Evolutionary conservation across 495 filamentous ascomycete species (phyloP).

Genomic region (Thozetella sp.): DNA sequence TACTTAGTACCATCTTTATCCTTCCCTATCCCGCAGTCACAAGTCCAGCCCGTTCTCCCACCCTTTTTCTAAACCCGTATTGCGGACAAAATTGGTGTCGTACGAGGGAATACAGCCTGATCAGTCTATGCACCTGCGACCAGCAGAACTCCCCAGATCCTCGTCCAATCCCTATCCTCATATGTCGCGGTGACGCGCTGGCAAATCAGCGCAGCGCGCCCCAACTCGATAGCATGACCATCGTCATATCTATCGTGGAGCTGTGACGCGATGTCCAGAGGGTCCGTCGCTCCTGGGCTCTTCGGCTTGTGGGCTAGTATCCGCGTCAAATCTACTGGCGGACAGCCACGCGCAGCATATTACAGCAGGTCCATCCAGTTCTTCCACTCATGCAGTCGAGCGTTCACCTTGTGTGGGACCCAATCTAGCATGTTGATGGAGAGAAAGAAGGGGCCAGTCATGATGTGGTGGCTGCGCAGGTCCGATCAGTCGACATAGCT

Average conservation of each 20-base stretch:
- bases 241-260: conserved; percentile 65
- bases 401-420: conserved; percentile 48
- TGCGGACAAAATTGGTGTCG: conserved; percentile 52
- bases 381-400: conserved; percentile 75
- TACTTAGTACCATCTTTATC: too few relatives aligned
- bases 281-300: conserved; percentile 1
- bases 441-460: conserved; percentile 36
- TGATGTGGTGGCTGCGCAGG: conserved; percentile 40
- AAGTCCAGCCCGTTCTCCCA: conserved; percentile 43
- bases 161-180: conserved; percentile 43
- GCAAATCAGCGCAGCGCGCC: conserved; percentile 61
- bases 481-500: not conserved
- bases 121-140: conserved; percentile 68
- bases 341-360: conserved; percentile 62
- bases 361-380: conserved; percentile 68
- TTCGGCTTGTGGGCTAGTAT: conserved; percentile 53
- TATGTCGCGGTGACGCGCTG: conserved; percentile 25
- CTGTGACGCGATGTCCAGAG: conserved; percentile 52
- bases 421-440: conserved; percentile 36
- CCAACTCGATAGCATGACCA: conserved; percentile 76
- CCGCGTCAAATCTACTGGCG: conserved; percentile 55
- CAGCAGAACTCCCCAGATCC: conserved; percentile 67
- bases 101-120: conserved; percentile 44
- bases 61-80: conserved; percentile 56
- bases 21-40: not conserved